Evolutionary conservation across 2,329 filamentous ascomycete genomes (phyloP).

Genomic region (Fusarium redolens): DNA sequence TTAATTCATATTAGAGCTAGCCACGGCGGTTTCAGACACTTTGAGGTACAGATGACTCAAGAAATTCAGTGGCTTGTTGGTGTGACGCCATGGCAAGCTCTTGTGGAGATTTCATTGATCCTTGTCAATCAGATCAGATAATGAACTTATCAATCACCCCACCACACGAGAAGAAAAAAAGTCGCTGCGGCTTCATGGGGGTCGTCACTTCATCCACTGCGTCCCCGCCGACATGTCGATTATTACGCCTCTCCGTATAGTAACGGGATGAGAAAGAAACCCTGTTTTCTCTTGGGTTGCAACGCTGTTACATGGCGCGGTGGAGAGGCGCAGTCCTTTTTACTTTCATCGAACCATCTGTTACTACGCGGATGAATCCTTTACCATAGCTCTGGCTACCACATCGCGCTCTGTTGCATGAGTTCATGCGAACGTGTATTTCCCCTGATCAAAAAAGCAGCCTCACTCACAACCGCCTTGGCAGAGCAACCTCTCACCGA

Average conservation of each 20-base stretch:
- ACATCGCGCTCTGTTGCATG: not conserved
- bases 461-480: not conserved
- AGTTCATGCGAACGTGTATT: not conserved
- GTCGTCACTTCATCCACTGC: not conserved
- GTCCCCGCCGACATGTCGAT: conserved; percentile 28
- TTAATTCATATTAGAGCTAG: not conserved
- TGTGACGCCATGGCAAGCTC: conserved; percentile 29
- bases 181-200: conserved; percentile 3
- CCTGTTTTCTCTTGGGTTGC: conserved; percentile 11
- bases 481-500: not conserved
- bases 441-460: not conserved
- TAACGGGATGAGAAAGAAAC: not conserved
- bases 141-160: conserved; percentile 40
- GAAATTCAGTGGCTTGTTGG: conserved; percentile 2
- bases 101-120: conserved; percentile 9
- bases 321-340: not conserved
- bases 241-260: conserved; percentile 23
- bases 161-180: conserved; percentile 14
- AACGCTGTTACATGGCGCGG: conserved; percentile 2
- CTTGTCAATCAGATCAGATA: conserved; percentile 39
- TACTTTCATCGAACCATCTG: conserved; percentile 1
- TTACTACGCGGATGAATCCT: not conserved
- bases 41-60: not conserved
- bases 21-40: not conserved
- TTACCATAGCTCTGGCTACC: conserved; percentile 2